Evolutionary conservation across 225 moss, liverwort and hornwort species (phyloP).

Genomic region (Climacium dendroides): DNA sequence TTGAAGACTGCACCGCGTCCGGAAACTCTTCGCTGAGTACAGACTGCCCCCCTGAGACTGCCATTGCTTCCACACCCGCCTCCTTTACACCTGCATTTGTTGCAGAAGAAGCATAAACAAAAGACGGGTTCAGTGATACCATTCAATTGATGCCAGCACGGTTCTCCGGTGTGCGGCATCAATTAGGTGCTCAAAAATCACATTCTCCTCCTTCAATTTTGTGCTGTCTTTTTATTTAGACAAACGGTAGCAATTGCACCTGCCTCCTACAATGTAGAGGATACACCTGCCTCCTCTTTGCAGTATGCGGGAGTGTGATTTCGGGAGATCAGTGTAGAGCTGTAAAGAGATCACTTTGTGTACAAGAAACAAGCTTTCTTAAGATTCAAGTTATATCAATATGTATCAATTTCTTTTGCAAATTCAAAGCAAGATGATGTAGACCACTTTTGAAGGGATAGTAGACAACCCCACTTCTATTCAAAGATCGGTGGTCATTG

Average conservation of each 20-base stretch:
- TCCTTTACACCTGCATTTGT: neutral
- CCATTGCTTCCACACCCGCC: neutral
- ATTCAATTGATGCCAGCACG: neutral
- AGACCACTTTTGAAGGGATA: neutral
- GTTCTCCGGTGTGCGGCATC: neutral
- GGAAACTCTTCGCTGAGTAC: slow-evolving; percentile 12
- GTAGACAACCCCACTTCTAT: neutral
- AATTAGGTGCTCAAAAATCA: neutral
- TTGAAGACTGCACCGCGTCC: neutral
- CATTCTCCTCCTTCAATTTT: neutral
- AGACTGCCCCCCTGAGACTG: slow-evolving; percentile 1
- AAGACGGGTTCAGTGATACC: neutral
- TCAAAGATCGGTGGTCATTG: neutral
- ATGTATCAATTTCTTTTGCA: neutral
- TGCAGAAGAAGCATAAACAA: neutral
- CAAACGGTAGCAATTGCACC: neutral
- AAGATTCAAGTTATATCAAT: neutral
- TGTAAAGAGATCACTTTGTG: neutral
- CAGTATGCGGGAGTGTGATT: neutral
- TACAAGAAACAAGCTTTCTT: neutral
- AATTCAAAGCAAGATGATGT: neutral
- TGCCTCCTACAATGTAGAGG: neutral
- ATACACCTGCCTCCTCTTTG: neutral
- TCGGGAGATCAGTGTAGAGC: neutral
- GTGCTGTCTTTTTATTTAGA: neutral